phyloP scores from a whole-genome alignment of 306 rosid species.

The Elaeagnus macrophylla region DNA sequence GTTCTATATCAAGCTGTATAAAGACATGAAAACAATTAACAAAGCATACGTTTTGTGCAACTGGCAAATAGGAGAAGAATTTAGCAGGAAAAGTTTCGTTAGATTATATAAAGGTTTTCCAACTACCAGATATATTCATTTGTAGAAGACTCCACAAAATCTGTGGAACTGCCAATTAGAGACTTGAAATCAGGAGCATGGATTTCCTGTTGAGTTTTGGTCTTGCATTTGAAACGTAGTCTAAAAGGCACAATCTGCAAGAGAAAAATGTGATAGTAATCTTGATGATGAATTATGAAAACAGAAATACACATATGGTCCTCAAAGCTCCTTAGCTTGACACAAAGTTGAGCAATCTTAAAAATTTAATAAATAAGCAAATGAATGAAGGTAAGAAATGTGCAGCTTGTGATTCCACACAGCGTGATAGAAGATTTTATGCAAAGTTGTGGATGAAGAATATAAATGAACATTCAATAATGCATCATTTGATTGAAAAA shows the following conservation, averaged over 20 bases:
- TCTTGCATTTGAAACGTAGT: constrained; percentile 47
- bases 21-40: too few relatives aligned
- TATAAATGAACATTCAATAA: not conserved
- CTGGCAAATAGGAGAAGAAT: not conserved
- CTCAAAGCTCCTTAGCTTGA: not conserved
- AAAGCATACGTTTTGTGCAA: not conserved
- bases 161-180: constrained; percentile 14
- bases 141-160: constrained; percentile 26
- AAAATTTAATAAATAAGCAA: too few relatives aligned
- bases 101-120: not conserved
- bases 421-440: too few relatives aligned
- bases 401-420: too few relatives aligned
- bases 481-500: not conserved
- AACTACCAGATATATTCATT: constrained; percentile 74
- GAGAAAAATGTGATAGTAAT: not conserved
- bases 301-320: not conserved
- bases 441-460: too few relatives aligned
- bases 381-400: too few relatives aligned
- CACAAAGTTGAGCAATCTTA: too few relatives aligned
- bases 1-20: too few relatives aligned
- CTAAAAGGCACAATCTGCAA: constrained; percentile 60
- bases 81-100: not conserved
- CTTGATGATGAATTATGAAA: not conserved
- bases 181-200: constrained; percentile 17
- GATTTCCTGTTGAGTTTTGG: constrained; percentile 27